Base-by-base conservation (phyloP, 306 rosid genomes). In the Rosa chinensis region DNA sequence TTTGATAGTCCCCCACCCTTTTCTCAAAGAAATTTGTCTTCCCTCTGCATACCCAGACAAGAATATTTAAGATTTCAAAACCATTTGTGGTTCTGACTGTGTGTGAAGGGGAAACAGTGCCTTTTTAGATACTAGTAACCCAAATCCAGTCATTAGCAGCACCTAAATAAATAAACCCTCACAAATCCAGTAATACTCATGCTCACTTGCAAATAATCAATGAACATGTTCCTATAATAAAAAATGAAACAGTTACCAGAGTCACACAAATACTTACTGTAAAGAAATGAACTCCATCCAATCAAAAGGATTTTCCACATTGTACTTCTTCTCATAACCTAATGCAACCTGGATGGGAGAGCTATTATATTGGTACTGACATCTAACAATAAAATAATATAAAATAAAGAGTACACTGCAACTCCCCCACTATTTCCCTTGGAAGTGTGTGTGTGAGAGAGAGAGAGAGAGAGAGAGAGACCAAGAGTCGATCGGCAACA, bases 271-370 rank as follows among this genome's bases (percentile, higher is more conserved):
- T 80, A 89, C 97, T 90, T 85, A 94, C 98, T 90, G 96, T 84
- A 94, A 85, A 47, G 98, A 94, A 79, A 94, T 94, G 66, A 92
- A 92, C 84, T 94, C 97, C 98, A 94, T 94, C 94, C 96, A 94
- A 75, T 92, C 98, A 63, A 94, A 94, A 73, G 98, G 98, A 83
- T 94, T 94, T 80, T 90, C 87, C 76, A 84, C 93, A 39, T 88
- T 90, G 91, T 90, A 92, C 82, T 84, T 94, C 79, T 49, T 92
- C 78, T 84, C 74, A 77, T 84, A 88, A 4, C 93, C 94, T 79
- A 94, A 88, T 10, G 97, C 63, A 82, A 89, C 90, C 97, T 94
- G 86, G 49, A 79, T 77, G 14, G 17, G 18, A 25, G 49, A 64
- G 20, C 21, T 28, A 66, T 14, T 2, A 74, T 8, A 12, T 42